Evolutionary conservation across 441 rosid species (phyloP).

Genomic region (Gossypium laxum): DNA sequence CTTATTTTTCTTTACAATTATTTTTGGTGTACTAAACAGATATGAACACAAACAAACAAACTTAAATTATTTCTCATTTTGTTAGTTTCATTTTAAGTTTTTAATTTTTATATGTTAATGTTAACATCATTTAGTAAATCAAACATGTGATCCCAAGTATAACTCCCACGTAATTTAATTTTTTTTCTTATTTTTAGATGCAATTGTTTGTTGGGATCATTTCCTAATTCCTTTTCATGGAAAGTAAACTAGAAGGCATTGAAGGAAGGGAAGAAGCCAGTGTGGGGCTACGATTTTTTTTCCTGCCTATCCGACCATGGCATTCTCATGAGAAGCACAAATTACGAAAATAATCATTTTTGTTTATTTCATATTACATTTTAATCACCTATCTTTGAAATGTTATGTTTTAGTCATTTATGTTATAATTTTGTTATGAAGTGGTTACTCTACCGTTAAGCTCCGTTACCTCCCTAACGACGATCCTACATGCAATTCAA

Average conservation of each 20-base stretch:
- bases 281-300: slow-evolving; percentile 15
- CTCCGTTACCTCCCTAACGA: too few species aligned
- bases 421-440: too few species aligned
- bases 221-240: slow-evolving; percentile 26
- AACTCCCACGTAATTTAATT: not conserved
- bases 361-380: too few species aligned
- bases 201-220: slow-evolving; percentile 18
- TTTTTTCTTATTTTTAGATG: not conserved
- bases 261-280: slow-evolving; percentile 7
- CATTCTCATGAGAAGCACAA: slow-evolving; percentile 59
- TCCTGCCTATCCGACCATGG: slow-evolving; percentile 52
- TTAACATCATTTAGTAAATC: not conserved
- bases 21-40: slow-evolving; percentile 9
- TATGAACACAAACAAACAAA: slow-evolving; percentile 5
- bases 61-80: slow-evolving; percentile 4
- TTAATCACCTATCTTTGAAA: too few species aligned
- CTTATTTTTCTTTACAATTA: not conserved
- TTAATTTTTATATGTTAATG: not conserved
- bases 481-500: too few species aligned
- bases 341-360: too few species aligned
- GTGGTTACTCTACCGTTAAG: too few species aligned
- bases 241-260: slow-evolving; percentile 14
- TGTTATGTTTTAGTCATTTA: too few species aligned
- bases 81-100: not conserved
- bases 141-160: slow-evolving; percentile 10